Base-by-base conservation (phyloP, 768 basidiomycete genomes). In the Suillus ampliporus region DNA sequence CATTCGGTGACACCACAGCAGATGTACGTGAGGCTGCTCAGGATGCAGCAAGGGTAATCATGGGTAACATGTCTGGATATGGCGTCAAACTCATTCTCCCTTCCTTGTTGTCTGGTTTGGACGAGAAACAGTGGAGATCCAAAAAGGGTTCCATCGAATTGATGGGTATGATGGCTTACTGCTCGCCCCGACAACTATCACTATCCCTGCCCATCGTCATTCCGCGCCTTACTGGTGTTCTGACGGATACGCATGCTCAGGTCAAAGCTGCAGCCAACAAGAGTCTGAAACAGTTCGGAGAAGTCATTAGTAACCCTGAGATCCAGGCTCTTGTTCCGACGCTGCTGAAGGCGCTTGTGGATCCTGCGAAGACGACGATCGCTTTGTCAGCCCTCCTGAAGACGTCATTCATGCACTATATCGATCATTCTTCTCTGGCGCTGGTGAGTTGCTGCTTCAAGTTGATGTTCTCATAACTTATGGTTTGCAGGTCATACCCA, bases 121-220 rank as follows among this genome's bases (percentile, higher is more conserved):
- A 99, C 67, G 97, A 99, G 75, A 98, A 97, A 72, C 97, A 99
- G 71, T 99, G 97, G 97, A 84, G 97, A 15, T 94, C 95, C 1
- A 99, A 99, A 80, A 93, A 93, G 75, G 97, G 97, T 2, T 96
- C 96, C 8, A 98, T 99, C 64, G 97, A 99, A 73, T 78, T 99
- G 7, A 79, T 99, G 63, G 97, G 97, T 26, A 92, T 95, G 84
- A 99, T 99, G 96, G 97, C 97, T 1, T 99, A 97, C 76, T 97
- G 96, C 73, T 95, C 97, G 10, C 97, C 97, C 2, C 86, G 89
- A 43, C 97, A 99, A 75, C 85, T 99, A 17, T 97, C 97, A 0
- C 81, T 95, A 21, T 99, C 97, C 0, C 83, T 99, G 3, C 97
- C 97, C 7, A 93, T 98, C 57, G 94, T 99, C 74, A 96, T 99